A percentile compares a stretch with the other conserved stretches of the same genome.
Conservation (phyloP, 192 early-diverging fungal species). For the Kickxella alabastrina region DNA sequence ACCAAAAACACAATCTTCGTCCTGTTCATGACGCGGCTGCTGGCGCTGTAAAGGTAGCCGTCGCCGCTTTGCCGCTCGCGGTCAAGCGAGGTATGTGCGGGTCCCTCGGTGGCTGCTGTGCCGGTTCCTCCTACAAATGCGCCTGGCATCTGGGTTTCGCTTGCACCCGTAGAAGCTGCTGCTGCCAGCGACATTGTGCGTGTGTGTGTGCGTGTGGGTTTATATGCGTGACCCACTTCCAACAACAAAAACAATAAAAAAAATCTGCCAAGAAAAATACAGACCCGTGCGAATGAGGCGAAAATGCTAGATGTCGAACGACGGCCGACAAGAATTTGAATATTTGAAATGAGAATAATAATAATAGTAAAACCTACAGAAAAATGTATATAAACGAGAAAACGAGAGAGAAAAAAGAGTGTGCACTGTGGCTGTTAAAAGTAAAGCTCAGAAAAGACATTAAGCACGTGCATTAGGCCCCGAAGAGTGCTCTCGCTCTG, state of each 20-base stretch:
- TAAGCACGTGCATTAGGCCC: no score
- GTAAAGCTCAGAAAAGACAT: no score
- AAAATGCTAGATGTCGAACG: neutral
- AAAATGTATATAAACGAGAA: no score
- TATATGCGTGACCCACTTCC: no score
- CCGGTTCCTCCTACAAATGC: no score
- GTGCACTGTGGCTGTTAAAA: no score
- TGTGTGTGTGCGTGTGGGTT: neutral
- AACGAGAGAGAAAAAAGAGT: neutral
- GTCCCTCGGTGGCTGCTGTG: neutral
- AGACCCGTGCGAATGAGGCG: no score
- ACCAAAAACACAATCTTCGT: conserved; percentile 33
- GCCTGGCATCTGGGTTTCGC: no score
- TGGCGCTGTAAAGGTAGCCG: conserved; percentile 7
- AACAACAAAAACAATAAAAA: no score
- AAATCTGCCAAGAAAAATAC: neutral
- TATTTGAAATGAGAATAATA: neutral
- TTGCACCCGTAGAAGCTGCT: no score
- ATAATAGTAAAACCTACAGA: no score
- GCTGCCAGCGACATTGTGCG: neutral
- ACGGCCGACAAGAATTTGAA: neutral
- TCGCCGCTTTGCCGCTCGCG: conserved; percentile 11
- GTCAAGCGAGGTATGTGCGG: neutral
- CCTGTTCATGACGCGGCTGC: conserved; percentile 2
- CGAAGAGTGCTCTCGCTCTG: no score